Evolutionary conservation across 148 eudicot genomes (phyloP).

Genomic region (Rhododendron simsii): DNA sequence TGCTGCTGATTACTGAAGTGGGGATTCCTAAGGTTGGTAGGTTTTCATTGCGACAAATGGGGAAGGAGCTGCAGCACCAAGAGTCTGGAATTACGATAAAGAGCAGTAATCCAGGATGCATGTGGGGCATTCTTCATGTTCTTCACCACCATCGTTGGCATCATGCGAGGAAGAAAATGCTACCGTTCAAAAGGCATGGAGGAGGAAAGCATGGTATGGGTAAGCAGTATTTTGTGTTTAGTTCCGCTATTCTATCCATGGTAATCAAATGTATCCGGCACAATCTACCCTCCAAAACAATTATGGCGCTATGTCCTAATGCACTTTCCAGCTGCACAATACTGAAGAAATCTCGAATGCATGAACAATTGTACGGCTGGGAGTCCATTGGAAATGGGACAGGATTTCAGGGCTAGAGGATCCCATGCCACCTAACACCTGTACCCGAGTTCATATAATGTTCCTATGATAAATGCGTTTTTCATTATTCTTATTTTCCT

Average conservation of each 20-base stretch:
- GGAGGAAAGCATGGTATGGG: slow-evolving; percentile 21
- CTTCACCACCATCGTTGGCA: slow-evolving; percentile 59
- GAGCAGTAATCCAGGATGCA: slow-evolving; percentile 35
- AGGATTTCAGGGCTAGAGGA: not conserved
- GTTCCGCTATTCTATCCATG: not conserved
- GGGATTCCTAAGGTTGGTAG: not conserved
- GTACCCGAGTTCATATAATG: not conserved
- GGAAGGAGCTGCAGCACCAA: slow-evolving; percentile 31
- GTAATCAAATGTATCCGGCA: not conserved
- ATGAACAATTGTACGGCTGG: not conserved
- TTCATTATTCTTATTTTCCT: not conserved
- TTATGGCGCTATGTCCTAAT: not conserved
- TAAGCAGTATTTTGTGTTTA: not conserved
- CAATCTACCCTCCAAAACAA: not conserved
- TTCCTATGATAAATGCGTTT: not conserved
- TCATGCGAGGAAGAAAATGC: slow-evolving; percentile 46
- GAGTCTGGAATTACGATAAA: slow-evolving; percentile 15
- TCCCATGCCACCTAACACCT: not conserved
- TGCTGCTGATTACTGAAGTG: not conserved
- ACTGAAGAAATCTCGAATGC: not conserved
- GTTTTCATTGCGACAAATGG: slow-evolving; percentile 23
- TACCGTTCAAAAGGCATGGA: slow-evolving; percentile 36
- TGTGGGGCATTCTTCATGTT: slow-evolving; percentile 52
- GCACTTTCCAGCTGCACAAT: not conserved
- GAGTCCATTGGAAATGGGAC: not conserved